A percentile compares a stretch with the other conserved stretches of the same genome.
Conservation (phyloP, 1,284 basidiomycete species). For the Mycena sp. region DNA sequence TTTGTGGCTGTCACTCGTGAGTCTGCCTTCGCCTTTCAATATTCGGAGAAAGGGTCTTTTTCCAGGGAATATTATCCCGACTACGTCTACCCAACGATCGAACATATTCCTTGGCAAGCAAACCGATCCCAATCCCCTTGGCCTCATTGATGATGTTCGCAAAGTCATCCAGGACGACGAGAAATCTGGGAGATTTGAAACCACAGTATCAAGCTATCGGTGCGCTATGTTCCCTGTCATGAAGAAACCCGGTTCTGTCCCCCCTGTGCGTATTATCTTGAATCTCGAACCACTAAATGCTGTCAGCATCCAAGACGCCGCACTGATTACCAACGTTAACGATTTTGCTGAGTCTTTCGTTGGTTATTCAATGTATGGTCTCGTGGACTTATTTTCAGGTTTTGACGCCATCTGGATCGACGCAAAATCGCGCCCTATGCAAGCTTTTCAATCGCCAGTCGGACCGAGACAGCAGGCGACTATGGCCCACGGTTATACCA, state of each 20-base stretch:
- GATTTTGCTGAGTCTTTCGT: too few species aligned
- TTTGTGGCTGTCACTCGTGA: too few species aligned
- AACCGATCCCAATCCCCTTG: neutral
- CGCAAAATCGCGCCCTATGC: slow-evolving; percentile 35
- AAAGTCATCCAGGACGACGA: slow-evolving; percentile 33
- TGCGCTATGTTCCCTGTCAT: slow-evolving; percentile 41
- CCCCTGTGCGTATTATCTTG: too few species aligned
- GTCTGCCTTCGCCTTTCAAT: too few species aligned
- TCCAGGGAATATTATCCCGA: neutral
- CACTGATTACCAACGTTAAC: too few species aligned
- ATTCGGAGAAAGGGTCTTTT: too few species aligned
- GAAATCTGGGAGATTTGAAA: slow-evolving; percentile 37
- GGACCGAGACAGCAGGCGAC: slow-evolving; percentile 29
- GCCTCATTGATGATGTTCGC: neutral
- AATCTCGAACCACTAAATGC: too few species aligned
- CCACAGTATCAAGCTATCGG: too few species aligned
- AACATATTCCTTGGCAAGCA: neutral
- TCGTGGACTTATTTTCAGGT: too few species aligned
- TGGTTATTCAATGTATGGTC: too few species aligned
- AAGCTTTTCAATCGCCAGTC: slow-evolving; percentile 34
- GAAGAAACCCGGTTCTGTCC: slow-evolving; percentile 40
- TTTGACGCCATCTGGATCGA: too few species aligned
- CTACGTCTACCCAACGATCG: neutral
- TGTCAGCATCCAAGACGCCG: too few species aligned
- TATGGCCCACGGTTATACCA: slow-evolving; percentile 40